A percentile compares a stretch with the other conserved stretches of the same genome.
Evolutionary conservation across 805 yeast species (phyloP).

Genomic region (Clavispora santaluciae): DNA sequence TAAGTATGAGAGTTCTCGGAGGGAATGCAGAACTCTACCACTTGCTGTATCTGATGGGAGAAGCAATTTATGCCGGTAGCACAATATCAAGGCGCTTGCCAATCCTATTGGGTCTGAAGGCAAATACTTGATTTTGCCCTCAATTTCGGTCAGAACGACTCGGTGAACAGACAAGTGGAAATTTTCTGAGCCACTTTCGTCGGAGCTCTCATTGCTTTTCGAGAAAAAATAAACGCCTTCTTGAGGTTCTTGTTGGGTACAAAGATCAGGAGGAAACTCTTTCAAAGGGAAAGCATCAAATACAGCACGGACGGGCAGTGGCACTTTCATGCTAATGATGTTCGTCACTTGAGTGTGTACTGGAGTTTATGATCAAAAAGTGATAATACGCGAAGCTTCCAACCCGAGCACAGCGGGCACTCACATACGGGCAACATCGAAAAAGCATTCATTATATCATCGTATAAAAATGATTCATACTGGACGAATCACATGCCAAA

Average conservation of each 20-base stretch:
- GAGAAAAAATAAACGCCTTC: constrained; percentile 6
- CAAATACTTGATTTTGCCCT: constrained; percentile 20
- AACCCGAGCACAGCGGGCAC: not conserved
- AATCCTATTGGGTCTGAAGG: constrained; percentile 61
- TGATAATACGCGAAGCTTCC: not conserved
- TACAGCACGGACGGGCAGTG: constrained; percentile 39
- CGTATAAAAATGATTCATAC: not conserved
- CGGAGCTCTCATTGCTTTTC: constrained; percentile 11
- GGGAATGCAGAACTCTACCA: constrained; percentile 20
- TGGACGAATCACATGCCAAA: not conserved
- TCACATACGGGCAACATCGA: constrained; percentile 1
- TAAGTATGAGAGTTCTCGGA: constrained; percentile 44
- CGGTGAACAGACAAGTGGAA: constrained; percentile 56
- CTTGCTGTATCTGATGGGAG: constrained; percentile 30
- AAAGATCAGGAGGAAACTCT: constrained; percentile 34
- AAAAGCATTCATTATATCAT: not conserved
- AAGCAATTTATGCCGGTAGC: constrained; percentile 38
- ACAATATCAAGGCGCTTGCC: constrained; percentile 41
- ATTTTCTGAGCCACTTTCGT: constrained; percentile 13
- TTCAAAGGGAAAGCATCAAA: constrained; percentile 51
- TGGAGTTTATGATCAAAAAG: not conserved
- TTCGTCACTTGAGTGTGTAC: not conserved
- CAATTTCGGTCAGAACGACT: constrained; percentile 20
- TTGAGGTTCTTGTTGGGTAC: constrained; percentile 9
- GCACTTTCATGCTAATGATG: constrained; percentile 22